These are phyloP conservation scores for Mangifera indica DNA, from an alignment of 345 rosid genomes.

Conservation along the genomic window DNA sequence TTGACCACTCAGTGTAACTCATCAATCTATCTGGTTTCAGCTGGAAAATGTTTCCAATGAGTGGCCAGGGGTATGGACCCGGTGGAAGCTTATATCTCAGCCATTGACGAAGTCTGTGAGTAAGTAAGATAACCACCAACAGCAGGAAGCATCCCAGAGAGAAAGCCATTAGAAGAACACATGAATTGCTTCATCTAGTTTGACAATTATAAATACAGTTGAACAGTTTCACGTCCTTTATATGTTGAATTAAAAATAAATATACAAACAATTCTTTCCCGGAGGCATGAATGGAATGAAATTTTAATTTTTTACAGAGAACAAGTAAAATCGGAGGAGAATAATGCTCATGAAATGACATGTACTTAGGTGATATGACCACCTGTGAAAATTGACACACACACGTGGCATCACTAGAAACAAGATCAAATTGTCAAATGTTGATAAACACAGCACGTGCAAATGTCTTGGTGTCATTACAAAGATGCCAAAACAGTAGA, in stretches of 20 bases:
- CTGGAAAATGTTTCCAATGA: constrained; percentile 38
- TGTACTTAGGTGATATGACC: constrained; percentile 15
- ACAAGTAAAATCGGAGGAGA: no score
- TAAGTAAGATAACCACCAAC: not conserved
- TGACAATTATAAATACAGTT: no score
- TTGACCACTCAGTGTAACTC: constrained; percentile 36
- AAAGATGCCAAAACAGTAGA: not conserved
- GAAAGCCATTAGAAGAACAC: not conserved
- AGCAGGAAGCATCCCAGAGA: not conserved
- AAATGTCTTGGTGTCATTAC: not conserved
- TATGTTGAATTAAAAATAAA: not conserved
- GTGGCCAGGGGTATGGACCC: constrained; percentile 35
- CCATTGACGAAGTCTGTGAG: not conserved
- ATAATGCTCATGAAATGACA: not conserved
- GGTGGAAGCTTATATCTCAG: constrained; percentile 27
- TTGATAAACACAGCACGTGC: constrained; percentile 13
- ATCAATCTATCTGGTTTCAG: constrained; percentile 30
- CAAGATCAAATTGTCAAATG: not conserved
- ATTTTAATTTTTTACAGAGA: not conserved
- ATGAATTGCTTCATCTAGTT: no score
- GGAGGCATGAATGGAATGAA: not conserved
- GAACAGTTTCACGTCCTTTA: not conserved
- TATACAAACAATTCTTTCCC: not conserved
- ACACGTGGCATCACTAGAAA: not conserved
- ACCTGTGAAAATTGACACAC: not conserved